Conservation (phyloP, 2,329 filamentous ascomycete genomes). For the Arthrobotrys sinensis region DNA sequence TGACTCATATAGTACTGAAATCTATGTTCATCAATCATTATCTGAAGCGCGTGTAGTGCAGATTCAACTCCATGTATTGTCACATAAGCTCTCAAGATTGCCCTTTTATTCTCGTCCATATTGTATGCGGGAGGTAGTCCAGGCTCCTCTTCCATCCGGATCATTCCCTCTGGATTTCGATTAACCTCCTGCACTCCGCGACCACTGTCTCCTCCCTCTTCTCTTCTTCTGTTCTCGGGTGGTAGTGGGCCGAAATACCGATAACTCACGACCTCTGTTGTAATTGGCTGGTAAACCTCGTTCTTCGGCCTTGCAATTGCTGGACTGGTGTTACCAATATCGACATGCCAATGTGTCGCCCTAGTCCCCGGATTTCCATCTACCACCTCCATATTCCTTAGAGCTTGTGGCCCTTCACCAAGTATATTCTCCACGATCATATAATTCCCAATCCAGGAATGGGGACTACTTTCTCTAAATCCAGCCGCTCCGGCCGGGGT, state of each 20-base stretch:
- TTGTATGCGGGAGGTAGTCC: not conserved
- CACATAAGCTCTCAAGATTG: conserved; percentile 5
- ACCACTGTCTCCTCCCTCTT: not conserved
- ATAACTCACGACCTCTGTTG: not conserved
- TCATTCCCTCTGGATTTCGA: not conserved
- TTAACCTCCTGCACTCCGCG: not conserved
- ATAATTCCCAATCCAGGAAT: conserved; percentile 21
- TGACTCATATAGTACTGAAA: not conserved
- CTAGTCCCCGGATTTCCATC: not conserved
- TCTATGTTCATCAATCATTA: conserved; percentile 12
- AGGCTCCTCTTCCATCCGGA: not conserved
- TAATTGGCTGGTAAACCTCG: not conserved
- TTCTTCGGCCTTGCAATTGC: not conserved
- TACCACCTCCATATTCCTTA: not conserved
- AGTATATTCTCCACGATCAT: conserved; percentile 14
- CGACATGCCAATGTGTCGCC: conserved; percentile 10
- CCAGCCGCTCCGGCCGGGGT: not conserved
- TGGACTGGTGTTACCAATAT: not conserved
- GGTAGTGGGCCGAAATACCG: not conserved
- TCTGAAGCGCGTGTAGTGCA: not conserved
- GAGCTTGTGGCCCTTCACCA: not conserved
- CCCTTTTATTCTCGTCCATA: conserved; percentile 11
- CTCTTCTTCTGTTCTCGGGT: not conserved
- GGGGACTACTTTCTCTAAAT: not conserved
- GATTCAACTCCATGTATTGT: conserved; percentile 4